Percentiles rank a stretch among this genome's conserved stretches.
phyloP scores from a whole-genome alignment of 768 basidiomycete genomes.

The Mycena leptocephala region DNA sequence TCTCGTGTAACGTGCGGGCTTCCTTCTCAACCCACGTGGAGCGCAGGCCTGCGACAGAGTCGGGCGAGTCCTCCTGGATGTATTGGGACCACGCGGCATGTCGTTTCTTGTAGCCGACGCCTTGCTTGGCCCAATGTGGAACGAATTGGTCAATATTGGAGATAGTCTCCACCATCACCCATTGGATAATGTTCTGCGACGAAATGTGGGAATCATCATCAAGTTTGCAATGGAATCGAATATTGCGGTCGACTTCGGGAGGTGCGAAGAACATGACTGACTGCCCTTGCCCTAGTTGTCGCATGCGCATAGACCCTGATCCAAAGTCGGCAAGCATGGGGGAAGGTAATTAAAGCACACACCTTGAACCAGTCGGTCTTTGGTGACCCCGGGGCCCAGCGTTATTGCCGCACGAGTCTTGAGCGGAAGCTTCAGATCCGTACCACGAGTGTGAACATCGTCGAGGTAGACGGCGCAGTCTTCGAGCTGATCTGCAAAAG shows the following conservation, averaged over 20 bases:
- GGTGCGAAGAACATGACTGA: slow-evolving; percentile 67
- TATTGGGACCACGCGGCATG: neutral
- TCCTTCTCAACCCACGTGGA: slow-evolving; percentile 7
- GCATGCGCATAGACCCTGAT: slow-evolving; percentile 54
- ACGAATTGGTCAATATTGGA: neutral
- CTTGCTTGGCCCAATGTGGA: slow-evolving; percentile 18
- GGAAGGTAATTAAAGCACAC: slow-evolving; percentile 15
- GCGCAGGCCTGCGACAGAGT: neutral
- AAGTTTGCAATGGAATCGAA: slow-evolving; percentile 38
- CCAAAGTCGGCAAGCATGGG: slow-evolving; percentile 5
- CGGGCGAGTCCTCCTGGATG: neutral
- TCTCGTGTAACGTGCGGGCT: neutral
- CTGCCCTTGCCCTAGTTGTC: slow-evolving; percentile 63
- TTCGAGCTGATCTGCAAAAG: slow-evolving; percentile 52
- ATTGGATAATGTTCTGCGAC: slow-evolving; percentile 56
- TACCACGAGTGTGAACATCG: slow-evolving; percentile 68
- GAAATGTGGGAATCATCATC: neutral
- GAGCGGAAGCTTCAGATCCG: slow-evolving; percentile 65
- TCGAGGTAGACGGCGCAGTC: slow-evolving; percentile 65
- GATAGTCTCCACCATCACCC: slow-evolving; percentile 53
- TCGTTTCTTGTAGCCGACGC: slow-evolving; percentile 11
- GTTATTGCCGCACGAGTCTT: slow-evolving; percentile 62
- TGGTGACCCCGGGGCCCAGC: slow-evolving; percentile 65
- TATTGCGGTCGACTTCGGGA: slow-evolving; percentile 54
- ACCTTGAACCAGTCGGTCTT: slow-evolving; percentile 70